These are phyloP conservation scores for Cardamine chenopodiifolia DNA, from an alignment of 345 rosid genomes.

Conservation along the genomic window DNA sequence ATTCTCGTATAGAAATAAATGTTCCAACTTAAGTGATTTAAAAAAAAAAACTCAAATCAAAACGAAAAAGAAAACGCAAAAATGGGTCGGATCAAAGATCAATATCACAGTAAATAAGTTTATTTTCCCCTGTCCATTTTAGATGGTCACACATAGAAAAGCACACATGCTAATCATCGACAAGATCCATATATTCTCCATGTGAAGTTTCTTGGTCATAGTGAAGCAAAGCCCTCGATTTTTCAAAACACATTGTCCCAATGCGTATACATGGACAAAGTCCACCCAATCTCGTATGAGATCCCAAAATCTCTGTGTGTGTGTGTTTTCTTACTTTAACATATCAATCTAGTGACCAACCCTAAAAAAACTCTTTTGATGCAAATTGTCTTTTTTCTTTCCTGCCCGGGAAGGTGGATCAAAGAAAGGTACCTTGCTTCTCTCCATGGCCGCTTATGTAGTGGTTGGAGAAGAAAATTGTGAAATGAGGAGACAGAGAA, in stretches of 20 bases:
- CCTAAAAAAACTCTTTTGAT: not conserved
- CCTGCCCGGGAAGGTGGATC: too few relatives aligned
- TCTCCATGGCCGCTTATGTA: too few relatives aligned
- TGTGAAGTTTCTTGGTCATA: constrained; percentile 39
- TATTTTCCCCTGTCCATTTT: not conserved
- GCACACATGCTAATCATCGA: constrained; percentile 31
- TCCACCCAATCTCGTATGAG: constrained; percentile 11
- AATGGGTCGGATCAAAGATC: not conserved
- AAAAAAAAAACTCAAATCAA: not conserved
- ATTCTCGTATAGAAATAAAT: not conserved
- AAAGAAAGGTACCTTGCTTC: too few relatives aligned
- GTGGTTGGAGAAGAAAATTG: not conserved
- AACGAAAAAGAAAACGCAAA: not conserved
- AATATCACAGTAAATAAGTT: not conserved
- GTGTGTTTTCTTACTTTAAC: not conserved
- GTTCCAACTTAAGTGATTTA: not conserved
- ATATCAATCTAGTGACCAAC: not conserved
- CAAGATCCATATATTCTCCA: constrained; percentile 38
- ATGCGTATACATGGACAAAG: constrained; percentile 28
- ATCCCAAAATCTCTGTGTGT: not conserved
- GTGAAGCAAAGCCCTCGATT: constrained; percentile 27
- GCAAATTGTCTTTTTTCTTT: not conserved
- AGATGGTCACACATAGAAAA: constrained; percentile 22
- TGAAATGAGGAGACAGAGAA: constrained; percentile 40
- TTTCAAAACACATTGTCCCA: constrained; percentile 20